Evolutionary conservation across 2,329 filamentous ascomycete genomes (phyloP), one percentile per base, ranked within the genome.

Genomic region (Diaporthe citri): DNA sequence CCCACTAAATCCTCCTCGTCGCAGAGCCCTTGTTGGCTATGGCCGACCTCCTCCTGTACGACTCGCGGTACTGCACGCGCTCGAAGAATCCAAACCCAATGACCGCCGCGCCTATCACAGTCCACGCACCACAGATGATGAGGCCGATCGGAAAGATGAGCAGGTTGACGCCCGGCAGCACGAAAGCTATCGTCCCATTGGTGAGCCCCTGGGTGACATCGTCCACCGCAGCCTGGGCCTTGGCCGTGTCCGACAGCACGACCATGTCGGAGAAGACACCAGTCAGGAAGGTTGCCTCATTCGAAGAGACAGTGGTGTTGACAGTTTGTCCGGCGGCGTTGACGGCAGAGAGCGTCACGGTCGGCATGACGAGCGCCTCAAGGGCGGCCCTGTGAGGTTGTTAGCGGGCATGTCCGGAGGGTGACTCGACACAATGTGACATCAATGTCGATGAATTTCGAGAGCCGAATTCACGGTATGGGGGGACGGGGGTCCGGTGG

Each of bases 111-210:
- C 92, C 90, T 28, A 93, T 76, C 0, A 88, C 77, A 2, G 90
- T 82, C 92, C 93, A 95, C 17, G 89, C 79, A 52, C 88, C 84
- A 3, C 90, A 93, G 79, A 95, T 87, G 78, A 94, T 85, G n/a
- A 93, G 85, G 25, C 93, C 93, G 41, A 93, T 85, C 10, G 93
- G 93, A 82, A 94, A 92, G 76, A 95, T 90, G 79, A 93, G 86
- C 72, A 95, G 87, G 76, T 90, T 88, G 52, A 90, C 88, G 59
- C 93, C 93, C 0, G 93, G 93, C 1, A 95, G 85, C 20, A 94
- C 86, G 78, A 95, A 95, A 1, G 92, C 90, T 15, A 89, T 86
- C 20, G 87, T 89, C 77, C 87, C 87, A 79, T 89, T 89, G 67
- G 80, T 79, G 34, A 91, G 83, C 5, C 82, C 83, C 0, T 80